Evolutionary conservation across 2,329 filamentous ascomycete genomes (phyloP), one percentile per base, ranked within the genome.

Genomic region (Trichoderma semiorbis): DNA sequence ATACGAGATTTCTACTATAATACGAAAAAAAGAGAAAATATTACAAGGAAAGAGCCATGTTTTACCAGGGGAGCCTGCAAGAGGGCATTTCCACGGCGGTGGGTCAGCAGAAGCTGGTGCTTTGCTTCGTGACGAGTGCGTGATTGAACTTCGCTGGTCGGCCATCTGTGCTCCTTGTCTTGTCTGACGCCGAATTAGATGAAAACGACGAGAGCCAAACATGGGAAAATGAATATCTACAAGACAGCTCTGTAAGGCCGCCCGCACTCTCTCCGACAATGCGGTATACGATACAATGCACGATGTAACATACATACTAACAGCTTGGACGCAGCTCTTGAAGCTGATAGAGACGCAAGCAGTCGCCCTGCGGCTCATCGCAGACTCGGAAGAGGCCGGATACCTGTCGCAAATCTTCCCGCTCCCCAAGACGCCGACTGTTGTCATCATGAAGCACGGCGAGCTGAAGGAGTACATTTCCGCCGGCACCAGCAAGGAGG

Each of bases 371-470:
- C 89, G 91, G 65, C 85, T 98, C 26, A 81, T 86, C 39, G 89
- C 91, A 21, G 93, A 91, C 26, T 94, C 92, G 2, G 88, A 92
- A 75, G 94, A 97, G 83, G 94, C 94, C 11, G 90, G 88, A 7
- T 97, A 94, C 77, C 85, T 98, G 16, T 88, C 91, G 11, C 93
- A 93, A 60, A 93, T 97, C 77, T 97, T 93, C 77, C 93, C 93
- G 0, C 84, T 97, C n/a, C 87, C 89, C 1, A 89, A 89, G 75
- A 89, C 90, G n/a, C 95, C 95, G 0, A 92, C 92, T 1, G 82
- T 97, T 10, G 87, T 97, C 18, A 84, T 97, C 24, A 95, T 97
- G 76, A 89, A 91, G 78, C 92, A 94, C 80, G 93, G 92, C 10
- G 88, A 92, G 73, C 83, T 97, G 16, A 90, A 92, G 77, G 91